Evolutionary conservation across 2,329 filamentous ascomycete species (phyloP).

Genomic region (Colletotrichum spinosum): DNA sequence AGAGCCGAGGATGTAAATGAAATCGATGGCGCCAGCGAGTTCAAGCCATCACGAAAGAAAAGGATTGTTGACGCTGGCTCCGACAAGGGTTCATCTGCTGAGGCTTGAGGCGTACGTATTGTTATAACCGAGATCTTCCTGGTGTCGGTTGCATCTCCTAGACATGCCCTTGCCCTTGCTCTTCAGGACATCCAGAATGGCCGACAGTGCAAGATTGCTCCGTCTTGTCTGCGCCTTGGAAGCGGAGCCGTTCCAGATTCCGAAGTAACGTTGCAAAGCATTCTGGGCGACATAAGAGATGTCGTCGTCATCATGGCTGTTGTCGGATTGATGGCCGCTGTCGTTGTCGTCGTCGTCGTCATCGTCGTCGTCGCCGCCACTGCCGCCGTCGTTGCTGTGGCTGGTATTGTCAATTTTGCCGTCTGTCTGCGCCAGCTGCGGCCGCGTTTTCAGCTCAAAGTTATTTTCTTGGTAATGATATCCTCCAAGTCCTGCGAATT

Average conservation of each 20-base stretch:
- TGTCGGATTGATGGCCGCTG: neutral
- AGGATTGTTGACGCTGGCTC: conserved; percentile 4
- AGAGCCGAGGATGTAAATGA: neutral
- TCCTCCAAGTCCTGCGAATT: conserved; percentile 5
- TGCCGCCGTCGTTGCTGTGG: neutral
- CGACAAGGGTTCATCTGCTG: neutral
- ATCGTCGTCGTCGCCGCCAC: neutral
- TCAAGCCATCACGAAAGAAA: neutral
- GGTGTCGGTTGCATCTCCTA: neutral
- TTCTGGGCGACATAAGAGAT: neutral
- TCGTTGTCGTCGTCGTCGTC: neutral
- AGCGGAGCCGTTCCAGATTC: neutral
- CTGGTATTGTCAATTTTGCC: neutral
- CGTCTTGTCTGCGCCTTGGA: neutral
- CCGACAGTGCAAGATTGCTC: conserved; percentile 1
- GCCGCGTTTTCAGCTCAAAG: neutral
- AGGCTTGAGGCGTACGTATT: neutral
- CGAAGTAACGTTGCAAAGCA: neutral
- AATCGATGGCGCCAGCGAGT: neutral
- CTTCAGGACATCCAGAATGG: conserved; percentile 2
- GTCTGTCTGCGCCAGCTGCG: neutral
- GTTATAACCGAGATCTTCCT: neutral
- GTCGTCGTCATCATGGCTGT: conserved; percentile 4
- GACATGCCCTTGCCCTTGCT: neutral
- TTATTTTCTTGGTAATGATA: neutral